Conservation (phyloP, 192 early-diverging fungal genomes). For the Paraglomus brasilianum region DNA sequence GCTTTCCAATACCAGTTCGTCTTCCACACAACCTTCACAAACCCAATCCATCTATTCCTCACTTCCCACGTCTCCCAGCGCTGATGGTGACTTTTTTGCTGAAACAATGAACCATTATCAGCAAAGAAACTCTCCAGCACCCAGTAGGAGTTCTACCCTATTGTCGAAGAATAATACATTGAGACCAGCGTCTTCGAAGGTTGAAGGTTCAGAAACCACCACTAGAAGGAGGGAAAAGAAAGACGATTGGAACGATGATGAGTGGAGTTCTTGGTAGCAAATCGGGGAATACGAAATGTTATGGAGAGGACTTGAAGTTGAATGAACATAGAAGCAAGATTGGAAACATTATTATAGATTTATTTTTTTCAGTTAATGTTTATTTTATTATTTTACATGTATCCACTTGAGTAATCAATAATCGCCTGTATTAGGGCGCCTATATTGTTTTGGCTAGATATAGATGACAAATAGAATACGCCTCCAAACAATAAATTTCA, state of each 20-base stretch:
- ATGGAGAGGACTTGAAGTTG: too few relatives aligned
- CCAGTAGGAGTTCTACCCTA: constrained; percentile 32
- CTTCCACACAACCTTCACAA: constrained; percentile 30
- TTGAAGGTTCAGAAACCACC: not conserved
- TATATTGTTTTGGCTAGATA: too few relatives aligned
- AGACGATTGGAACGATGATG: constrained; percentile 25
- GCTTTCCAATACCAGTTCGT: constrained; percentile 32
- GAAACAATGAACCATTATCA: constrained; percentile 49
- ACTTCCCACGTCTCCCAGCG: constrained; percentile 31
- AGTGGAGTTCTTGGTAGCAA: constrained; percentile 26
- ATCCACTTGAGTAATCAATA: too few relatives aligned
- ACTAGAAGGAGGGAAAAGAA: constrained; percentile 23
- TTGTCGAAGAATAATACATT: constrained; percentile 11
- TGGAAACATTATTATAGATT: too few relatives aligned
- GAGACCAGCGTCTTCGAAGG: not conserved
- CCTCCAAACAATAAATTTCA: too few relatives aligned
- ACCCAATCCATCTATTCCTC: constrained; percentile 30
- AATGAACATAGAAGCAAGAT: too few relatives aligned
- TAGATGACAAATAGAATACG: too few relatives aligned
- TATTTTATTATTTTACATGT: too few relatives aligned
- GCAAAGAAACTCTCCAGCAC: constrained; percentile 38
- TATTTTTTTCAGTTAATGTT: too few relatives aligned
- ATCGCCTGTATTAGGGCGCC: too few relatives aligned
- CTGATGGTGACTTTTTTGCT: constrained; percentile 41
- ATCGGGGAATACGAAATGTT: not conserved